These are phyloP conservation scores for Fusarium annulatum DNA, from an alignment of 2,329 filamentous ascomycete genomes.

Conservation along the genomic window DNA sequence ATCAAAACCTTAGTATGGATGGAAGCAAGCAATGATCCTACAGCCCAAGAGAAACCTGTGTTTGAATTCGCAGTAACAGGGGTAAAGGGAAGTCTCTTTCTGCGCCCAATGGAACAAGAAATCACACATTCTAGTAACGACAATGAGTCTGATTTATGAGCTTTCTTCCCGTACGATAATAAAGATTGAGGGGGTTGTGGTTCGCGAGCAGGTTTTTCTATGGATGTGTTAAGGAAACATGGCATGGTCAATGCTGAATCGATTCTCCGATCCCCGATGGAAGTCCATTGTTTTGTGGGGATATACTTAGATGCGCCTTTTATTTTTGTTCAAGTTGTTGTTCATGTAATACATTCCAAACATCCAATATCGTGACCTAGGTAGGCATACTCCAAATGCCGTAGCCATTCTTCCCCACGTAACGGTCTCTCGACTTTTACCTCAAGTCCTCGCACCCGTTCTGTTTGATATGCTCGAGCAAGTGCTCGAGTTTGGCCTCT, in stretches of 20 bases:
- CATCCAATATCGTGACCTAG: neutral
- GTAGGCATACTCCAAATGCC: neutral
- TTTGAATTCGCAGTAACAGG: neutral
- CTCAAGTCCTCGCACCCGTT: neutral
- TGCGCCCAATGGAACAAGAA: neutral
- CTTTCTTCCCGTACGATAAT: neutral
- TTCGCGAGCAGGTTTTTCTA: conserved; percentile 31
- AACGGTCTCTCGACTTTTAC: neutral
- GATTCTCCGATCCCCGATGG: conserved; percentile 7
- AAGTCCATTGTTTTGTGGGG: neutral
- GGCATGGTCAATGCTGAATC: conserved; percentile 24
- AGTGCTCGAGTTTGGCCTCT: neutral
- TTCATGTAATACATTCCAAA: neutral
- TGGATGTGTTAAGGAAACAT: conserved; percentile 13
- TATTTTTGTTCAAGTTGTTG: neutral
- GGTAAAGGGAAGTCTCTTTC: neutral
- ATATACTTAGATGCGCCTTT: neutral
- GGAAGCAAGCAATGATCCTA: neutral
- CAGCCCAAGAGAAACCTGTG: neutral
- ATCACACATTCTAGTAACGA: neutral
- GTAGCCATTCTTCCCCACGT: neutral
- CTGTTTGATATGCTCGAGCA: neutral
- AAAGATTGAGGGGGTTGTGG: conserved; percentile 15
- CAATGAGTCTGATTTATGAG: neutral
- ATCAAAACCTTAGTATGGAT: neutral